These are phyloP conservation scores for Cryptococcus deneoformans DNA, from an alignment of 1,284 basidiomycete species.

Conservation along the genomic window DNA sequence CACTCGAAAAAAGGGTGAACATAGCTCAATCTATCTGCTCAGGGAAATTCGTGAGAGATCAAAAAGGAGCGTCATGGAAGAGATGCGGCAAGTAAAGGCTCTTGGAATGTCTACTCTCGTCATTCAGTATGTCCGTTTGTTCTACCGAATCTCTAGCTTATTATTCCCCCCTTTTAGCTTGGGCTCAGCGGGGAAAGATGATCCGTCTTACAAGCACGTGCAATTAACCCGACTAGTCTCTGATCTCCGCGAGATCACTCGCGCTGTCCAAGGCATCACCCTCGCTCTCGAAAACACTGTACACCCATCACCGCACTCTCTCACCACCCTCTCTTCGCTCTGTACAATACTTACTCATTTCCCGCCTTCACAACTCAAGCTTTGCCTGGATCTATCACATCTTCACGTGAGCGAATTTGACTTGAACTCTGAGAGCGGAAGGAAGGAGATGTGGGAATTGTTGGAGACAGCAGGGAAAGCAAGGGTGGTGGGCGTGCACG, in stretches of 20 bases:
- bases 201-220: neutral
- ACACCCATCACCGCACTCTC: constrained; percentile 6
- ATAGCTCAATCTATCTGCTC: neutral
- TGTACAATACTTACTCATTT: neutral
- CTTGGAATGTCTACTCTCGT: constrained; percentile 15
- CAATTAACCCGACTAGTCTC: neutral
- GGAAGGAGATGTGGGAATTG: constrained; percentile 10
- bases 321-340: constrained; percentile 6
- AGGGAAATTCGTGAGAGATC: constrained; percentile 7
- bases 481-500: constrained; percentile 18
- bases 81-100: constrained; percentile 8
- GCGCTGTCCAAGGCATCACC: constrained; percentile 1
- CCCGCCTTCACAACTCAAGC: constrained; percentile 9
- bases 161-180: constrained; percentile 2
- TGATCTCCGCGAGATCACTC: constrained; percentile 8
- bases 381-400: constrained; percentile 26
- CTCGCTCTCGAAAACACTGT: constrained; percentile 19
- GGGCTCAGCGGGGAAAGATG: constrained; percentile 6
- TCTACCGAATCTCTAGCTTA: neutral
- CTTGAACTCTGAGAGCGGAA: constrained; percentile 5
- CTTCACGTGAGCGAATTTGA: constrained; percentile 17
- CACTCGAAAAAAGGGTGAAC: neutral
- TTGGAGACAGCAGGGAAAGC: constrained; percentile 9
- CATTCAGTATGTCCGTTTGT: constrained; percentile 15
- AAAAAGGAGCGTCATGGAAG: constrained; percentile 11